phyloP scores from a whole-genome alignment of 2,329 filamentous ascomycete species.

The Pseudocercospora vitis region DNA sequence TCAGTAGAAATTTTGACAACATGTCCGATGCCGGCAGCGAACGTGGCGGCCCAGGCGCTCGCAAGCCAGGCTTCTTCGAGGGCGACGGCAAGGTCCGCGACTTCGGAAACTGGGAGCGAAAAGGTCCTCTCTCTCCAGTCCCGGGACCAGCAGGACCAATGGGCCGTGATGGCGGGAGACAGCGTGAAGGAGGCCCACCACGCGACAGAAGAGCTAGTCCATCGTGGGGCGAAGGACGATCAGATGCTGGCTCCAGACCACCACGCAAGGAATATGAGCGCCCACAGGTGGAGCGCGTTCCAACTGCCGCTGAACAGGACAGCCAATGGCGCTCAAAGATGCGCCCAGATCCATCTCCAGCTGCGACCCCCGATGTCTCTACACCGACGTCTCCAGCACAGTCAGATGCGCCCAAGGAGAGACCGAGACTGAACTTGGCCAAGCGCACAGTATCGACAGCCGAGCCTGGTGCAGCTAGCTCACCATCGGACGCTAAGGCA shows the following conservation, averaged over 20 bases:
- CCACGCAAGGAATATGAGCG: slow-evolving; percentile 74
- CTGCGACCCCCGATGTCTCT: slow-evolving; percentile 69
- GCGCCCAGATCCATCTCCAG: slow-evolving; percentile 73
- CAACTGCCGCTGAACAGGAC: slow-evolving; percentile 87
- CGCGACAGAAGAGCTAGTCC: slow-evolving; percentile 58
- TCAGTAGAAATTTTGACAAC: slow-evolving; percentile 37
- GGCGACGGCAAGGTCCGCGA: slow-evolving; percentile 75
- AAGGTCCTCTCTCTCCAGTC: slow-evolving; percentile 80
- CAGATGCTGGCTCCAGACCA: slow-evolving; percentile 75
- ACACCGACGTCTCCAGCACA: slow-evolving; percentile 71
- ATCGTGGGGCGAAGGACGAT: slow-evolving; percentile 69
- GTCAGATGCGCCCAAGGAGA: slow-evolving; percentile 59
- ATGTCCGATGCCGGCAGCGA: slow-evolving; percentile 55
- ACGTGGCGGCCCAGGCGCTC: slow-evolving; percentile 51
- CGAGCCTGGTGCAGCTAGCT: slow-evolving; percentile 45
- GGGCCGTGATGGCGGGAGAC: slow-evolving; percentile 58
- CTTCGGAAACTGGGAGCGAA: slow-evolving; percentile 90
- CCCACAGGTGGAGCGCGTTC: slow-evolving; percentile 65
- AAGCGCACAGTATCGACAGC: slow-evolving; percentile 89
- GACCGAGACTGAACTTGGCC: slow-evolving; percentile 81
- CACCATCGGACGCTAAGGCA: slow-evolving; percentile 68
- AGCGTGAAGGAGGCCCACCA: slow-evolving; percentile 60
- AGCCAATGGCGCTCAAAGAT: slow-evolving; percentile 91
- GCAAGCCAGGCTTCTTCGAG: slow-evolving; percentile 66
- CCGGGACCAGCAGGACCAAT: slow-evolving; percentile 44